These are phyloP conservation scores for Alternaria sp. DNA, from an alignment of 2,329 filamentous ascomycete genomes.

Conservation along the genomic window DNA sequence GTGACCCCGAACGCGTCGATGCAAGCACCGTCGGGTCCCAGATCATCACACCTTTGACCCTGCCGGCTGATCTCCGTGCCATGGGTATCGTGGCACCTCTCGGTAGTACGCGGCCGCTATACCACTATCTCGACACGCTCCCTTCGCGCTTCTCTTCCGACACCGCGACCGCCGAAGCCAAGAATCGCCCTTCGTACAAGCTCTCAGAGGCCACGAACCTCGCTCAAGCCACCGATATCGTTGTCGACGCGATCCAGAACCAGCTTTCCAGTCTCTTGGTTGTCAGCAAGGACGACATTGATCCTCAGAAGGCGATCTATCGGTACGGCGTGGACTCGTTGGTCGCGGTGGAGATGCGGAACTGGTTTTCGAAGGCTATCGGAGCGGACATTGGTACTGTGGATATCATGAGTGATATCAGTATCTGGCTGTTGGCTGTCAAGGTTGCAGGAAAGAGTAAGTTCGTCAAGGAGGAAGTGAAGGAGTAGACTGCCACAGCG, in stretches of 20 bases:
- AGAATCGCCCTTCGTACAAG: conserved; percentile 11
- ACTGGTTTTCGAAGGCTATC: conserved; percentile 24
- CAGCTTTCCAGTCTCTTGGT: conserved; percentile 19
- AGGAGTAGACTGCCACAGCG: neutral
- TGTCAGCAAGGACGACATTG: conserved; percentile 26
- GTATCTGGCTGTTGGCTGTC: conserved; percentile 13
- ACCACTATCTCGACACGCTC: conserved; percentile 12
- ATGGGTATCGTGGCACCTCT: conserved; percentile 22
- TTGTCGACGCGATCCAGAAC: conserved; percentile 18
- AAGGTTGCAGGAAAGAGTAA: conserved; percentile 16
- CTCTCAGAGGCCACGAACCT: conserved; percentile 9
- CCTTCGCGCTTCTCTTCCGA: conserved; percentile 8
- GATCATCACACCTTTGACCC: conserved; percentile 22
- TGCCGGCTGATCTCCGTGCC: conserved; percentile 22
- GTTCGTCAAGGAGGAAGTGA: conserved; percentile 15
- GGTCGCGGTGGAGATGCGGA: conserved; percentile 33
- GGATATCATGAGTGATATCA: conserved; percentile 19
- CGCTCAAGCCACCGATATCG: conserved; percentile 11
- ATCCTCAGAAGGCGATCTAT: conserved; percentile 27
- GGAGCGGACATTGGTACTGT: conserved; percentile 14
- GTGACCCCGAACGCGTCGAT: conserved; percentile 15
- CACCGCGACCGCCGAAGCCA: conserved; percentile 1
- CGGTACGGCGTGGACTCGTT: conserved; percentile 37
- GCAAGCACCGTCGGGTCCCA: conserved; percentile 11
- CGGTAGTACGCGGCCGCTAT: conserved; percentile 19